Evolutionary conservation across 768 basidiomycete genomes (phyloP).

Genomic region (Sporobolomyces roseus): DNA sequence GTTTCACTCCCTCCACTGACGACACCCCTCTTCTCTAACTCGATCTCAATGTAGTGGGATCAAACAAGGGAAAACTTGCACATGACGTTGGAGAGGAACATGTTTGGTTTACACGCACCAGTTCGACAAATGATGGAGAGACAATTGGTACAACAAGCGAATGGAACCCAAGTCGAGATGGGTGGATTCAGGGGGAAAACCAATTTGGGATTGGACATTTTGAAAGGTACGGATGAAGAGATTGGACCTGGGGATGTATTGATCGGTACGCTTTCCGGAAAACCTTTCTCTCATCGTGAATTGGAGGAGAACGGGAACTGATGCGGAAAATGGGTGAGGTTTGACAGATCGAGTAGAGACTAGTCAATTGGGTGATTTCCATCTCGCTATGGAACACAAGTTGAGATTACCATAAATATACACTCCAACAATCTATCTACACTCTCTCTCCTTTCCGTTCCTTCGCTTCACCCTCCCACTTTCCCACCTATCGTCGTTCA

Average conservation of each 20-base stretch:
- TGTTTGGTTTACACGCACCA: slow-evolving; percentile 82
- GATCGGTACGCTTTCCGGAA: too few species aligned
- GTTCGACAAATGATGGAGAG: slow-evolving; percentile 91
- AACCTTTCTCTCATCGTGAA: too few species aligned
- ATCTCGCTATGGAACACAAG: slow-evolving; percentile 66
- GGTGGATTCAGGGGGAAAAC: slow-evolving; percentile 48
- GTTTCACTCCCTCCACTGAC: slow-evolving; percentile 42
- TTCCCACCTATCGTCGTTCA: too few species aligned
- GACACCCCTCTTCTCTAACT: neutral
- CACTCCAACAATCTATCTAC: neutral
- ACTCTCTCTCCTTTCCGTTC: neutral
- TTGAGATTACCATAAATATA: slow-evolving; percentile 27
- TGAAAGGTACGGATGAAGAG: slow-evolving; percentile 85
- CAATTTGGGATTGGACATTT: slow-evolving; percentile 84
- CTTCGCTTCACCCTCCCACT: neutral
- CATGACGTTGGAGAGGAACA: slow-evolving; percentile 74
- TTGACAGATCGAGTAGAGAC: slow-evolving; percentile 59
- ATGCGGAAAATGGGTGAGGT: too few species aligned
- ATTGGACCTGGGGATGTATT: slow-evolving; percentile 77
- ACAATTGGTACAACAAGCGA: slow-evolving; percentile 77
- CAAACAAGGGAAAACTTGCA: slow-evolving; percentile 83
- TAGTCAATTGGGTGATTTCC: slow-evolving; percentile 56
- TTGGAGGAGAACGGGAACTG: too few species aligned
- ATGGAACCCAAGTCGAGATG: slow-evolving; percentile 1
- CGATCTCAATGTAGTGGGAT: slow-evolving; percentile 66